Conservation (phyloP, 2,329 filamentous ascomycete species). For the Epichloe typhina region DNA sequence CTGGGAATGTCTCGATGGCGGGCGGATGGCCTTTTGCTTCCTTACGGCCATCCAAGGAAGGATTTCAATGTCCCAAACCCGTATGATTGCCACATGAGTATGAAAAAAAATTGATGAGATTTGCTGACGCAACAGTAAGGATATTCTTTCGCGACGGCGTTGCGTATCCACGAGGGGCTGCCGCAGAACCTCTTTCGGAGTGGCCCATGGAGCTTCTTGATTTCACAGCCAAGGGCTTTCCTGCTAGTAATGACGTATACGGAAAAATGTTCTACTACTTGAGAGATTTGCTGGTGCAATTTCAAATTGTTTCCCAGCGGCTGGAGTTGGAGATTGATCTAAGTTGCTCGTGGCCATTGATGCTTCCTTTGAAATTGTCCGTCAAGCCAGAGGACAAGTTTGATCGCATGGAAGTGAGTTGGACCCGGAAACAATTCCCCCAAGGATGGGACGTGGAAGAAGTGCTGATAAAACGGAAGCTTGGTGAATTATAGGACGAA, state of each 20-base stretch:
- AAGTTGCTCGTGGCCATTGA: neutral
- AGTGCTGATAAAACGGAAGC: constrained; percentile 5
- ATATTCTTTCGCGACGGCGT: constrained; percentile 1
- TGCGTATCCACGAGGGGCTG: constrained; percentile 2
- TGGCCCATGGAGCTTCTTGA: constrained; percentile 17
- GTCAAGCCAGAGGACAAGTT: neutral
- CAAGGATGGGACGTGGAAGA: neutral
- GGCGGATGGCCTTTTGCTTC: constrained; percentile 12
- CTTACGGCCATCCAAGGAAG: constrained; percentile 11
- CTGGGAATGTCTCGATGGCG: constrained; percentile 10
- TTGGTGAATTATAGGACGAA: constrained; percentile 9
- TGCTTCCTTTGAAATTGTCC: neutral
- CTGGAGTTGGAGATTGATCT: neutral
- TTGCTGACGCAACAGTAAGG: neutral
- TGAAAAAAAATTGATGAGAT: neutral
- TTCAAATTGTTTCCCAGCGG: constrained; percentile 7
- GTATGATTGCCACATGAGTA: constrained; percentile 7
- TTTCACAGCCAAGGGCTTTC: neutral
- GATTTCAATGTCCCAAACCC: constrained; percentile 10
- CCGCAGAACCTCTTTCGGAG: constrained; percentile 14
- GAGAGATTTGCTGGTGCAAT: constrained; percentile 9
- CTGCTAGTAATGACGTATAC: constrained; percentile 14
- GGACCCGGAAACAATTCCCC: no score
- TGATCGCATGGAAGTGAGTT: constrained; percentile 10
- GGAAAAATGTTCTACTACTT: constrained; percentile 18